Percentiles rank a stretch among this genome's conserved stretches.
Conservation (phyloP, 2,329 filamentous ascomycete species). For the Colletotrichum scovillei region DNA sequence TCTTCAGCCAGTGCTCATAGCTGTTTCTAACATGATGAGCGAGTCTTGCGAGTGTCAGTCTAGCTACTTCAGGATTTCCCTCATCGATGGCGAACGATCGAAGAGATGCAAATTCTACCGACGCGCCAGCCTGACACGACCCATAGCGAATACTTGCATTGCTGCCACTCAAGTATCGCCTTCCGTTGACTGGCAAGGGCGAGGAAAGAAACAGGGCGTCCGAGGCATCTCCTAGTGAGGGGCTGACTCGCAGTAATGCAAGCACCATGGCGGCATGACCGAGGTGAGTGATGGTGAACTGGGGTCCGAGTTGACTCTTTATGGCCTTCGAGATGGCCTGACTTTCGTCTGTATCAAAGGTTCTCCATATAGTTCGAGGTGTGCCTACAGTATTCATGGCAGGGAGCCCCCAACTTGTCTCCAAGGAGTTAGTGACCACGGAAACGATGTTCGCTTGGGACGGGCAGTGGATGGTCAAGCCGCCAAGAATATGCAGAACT, state of each 20-base stretch:
- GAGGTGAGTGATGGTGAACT: constrained; percentile 9
- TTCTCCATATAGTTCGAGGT: background rate
- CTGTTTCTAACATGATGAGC: background rate
- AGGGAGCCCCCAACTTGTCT: background rate
- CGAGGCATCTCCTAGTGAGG: background rate
- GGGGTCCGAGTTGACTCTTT: background rate
- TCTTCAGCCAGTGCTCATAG: background rate
- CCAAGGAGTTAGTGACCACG: background rate
- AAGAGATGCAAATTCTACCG: background rate
- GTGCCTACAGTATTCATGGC: background rate
- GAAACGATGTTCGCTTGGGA: background rate
- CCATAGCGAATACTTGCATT: background rate
- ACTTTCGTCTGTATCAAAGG: background rate
- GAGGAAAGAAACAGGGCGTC: background rate
- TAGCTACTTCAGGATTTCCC: background rate
- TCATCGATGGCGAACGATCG: background rate
- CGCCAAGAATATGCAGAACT: background rate
- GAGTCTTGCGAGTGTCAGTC: background rate
- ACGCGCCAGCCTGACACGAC: background rate
- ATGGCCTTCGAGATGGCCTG: background rate
- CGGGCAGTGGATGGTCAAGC: too few species aligned
- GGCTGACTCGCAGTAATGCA: background rate
- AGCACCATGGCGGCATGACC: constrained; percentile 3
- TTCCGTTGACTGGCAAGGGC: background rate
- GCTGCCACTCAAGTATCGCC: background rate